Conservation (phyloP, 2,329 filamentous ascomycete species). For the Aspergillus neoniger region DNA sequence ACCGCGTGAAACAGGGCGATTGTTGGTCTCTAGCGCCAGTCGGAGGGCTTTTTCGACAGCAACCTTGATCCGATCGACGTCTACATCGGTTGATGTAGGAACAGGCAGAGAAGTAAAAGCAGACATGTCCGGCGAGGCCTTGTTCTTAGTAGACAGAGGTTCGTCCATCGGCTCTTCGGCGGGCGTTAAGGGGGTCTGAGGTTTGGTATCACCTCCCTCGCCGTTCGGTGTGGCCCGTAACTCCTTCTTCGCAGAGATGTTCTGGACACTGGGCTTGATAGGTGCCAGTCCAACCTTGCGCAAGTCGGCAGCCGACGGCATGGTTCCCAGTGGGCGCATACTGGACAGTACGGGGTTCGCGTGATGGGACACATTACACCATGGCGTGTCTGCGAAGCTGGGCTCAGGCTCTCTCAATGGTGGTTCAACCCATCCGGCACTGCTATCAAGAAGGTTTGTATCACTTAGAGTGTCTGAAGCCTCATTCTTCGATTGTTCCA, state of each 20-base stretch:
- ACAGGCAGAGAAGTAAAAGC: constrained; percentile 23
- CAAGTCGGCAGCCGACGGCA: constrained; percentile 66
- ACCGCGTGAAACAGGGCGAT: constrained; percentile 31
- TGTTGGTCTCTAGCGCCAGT: constrained; percentile 31
- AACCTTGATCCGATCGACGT: constrained; percentile 31
- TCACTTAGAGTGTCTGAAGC: constrained; percentile 12
- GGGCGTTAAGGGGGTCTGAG: constrained; percentile 18
- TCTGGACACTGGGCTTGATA: constrained; percentile 45
- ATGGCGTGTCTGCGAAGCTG: constrained; percentile 71
- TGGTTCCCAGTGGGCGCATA: constrained; percentile 78
- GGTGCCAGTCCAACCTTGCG: constrained; percentile 50
- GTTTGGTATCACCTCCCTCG: constrained; percentile 14
- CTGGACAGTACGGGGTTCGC: constrained; percentile 75
- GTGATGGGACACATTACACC: constrained; percentile 61
- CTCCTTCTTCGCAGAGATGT: constrained; percentile 45
- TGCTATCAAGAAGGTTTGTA: constrained; percentile 11
- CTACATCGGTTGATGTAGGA: constrained; percentile 27
- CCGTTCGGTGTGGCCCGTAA: constrained; percentile 25
- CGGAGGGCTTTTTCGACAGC: constrained; percentile 31
- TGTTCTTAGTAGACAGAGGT: constrained; percentile 12
- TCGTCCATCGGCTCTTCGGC: constrained; percentile 18
- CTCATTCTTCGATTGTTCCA: constrained; percentile 14
- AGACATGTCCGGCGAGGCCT: constrained; percentile 19
- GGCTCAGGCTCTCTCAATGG: constrained; percentile 56
- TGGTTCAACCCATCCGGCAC: constrained; percentile 58